Conservation (phyloP, 129 eudicot species). For the Smallanthus sonchifolius region DNA sequence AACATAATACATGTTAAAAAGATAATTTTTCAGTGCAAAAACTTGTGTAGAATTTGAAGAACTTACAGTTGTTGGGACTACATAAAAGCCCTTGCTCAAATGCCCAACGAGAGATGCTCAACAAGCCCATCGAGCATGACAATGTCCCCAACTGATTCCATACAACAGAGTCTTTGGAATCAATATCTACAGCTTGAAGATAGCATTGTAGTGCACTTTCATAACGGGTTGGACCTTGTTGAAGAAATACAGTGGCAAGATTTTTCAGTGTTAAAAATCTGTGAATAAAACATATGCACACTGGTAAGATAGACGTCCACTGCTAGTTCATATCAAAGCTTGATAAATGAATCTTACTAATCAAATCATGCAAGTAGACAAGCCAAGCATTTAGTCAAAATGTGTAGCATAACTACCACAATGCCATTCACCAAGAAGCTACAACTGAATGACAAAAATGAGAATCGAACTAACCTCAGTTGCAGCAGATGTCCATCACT, state of each 20-base stretch:
- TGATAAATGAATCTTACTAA: background rate
- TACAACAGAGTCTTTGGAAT: slow-evolving; percentile 86
- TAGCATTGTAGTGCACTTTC: slow-evolving; percentile 83
- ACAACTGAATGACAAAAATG: slow-evolving; percentile 2
- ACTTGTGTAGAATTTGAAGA: background rate
- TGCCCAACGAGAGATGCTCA: slow-evolving; percentile 99
- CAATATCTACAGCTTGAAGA: slow-evolving; percentile 98
- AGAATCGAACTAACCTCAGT: slow-evolving; percentile 56
- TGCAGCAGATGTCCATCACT: slow-evolving; percentile 88
- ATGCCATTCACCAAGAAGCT: slow-evolving; percentile 15
- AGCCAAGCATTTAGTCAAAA: slow-evolving; percentile 5
- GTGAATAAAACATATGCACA: slow-evolving; percentile 21
- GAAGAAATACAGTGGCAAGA: slow-evolving; percentile 87
- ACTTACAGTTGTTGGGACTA: slow-evolving; percentile 96
- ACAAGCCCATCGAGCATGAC: slow-evolving; percentile 86
- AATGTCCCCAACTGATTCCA: slow-evolving; percentile 98
- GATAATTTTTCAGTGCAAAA: background rate
- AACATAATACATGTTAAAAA: slow-evolving; percentile 1
- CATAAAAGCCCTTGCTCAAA: slow-evolving; percentile 94
- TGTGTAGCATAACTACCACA: slow-evolving; percentile 9
- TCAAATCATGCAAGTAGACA: background rate
- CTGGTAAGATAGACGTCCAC: background rate
- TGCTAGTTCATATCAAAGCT: slow-evolving; percentile 6
- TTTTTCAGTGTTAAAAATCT: slow-evolving; percentile 87
- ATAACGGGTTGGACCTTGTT: slow-evolving; percentile 64